Evolutionary conservation across 139 green algal species (phyloP).

Genomic region (Spirogloea muscicola): DNA sequence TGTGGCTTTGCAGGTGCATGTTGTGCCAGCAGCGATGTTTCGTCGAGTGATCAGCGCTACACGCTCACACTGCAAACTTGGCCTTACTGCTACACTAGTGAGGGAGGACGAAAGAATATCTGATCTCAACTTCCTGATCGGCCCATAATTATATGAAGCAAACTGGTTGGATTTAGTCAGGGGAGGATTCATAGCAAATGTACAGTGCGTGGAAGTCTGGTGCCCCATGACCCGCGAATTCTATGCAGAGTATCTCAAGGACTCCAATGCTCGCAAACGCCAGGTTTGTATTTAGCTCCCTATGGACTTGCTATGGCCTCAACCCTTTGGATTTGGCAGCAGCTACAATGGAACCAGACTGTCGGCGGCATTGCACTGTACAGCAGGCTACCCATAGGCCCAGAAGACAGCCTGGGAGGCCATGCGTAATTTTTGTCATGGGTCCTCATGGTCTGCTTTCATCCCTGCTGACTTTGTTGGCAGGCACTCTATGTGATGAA

Average conservation of each 20-base stretch:
- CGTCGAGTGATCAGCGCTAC: constrained; percentile 87
- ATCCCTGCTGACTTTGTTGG: too few relatives aligned
- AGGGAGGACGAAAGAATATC: constrained; percentile 81
- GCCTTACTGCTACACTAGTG: constrained; percentile 92
- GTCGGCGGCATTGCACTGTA: too few relatives aligned
- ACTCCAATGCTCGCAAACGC: constrained; percentile 53
- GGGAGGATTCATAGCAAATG: constrained; percentile 94
- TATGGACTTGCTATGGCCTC: too few relatives aligned
- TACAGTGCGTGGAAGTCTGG: constrained; percentile 98
- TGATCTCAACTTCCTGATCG: constrained; percentile 99
- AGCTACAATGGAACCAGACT: too few relatives aligned
- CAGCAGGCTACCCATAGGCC: too few relatives aligned
- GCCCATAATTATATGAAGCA: constrained; percentile 96
- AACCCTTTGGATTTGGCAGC: too few relatives aligned
- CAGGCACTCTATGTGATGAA: constrained; percentile 97
- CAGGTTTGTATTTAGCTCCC: too few relatives aligned
- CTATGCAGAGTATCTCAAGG: constrained; percentile 86
- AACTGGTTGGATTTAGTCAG: constrained; percentile 98
- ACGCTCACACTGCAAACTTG: constrained; percentile 96
- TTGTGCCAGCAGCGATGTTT: constrained; percentile 96
- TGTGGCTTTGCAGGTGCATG: constrained; percentile 72
- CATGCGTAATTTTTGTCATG: too few relatives aligned
- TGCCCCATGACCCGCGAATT: constrained; percentile 94
- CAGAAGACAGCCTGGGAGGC: too few relatives aligned
- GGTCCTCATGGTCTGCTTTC: too few relatives aligned